Conservation (phyloP, 2,329 filamentous ascomycete species). For the Knoxdaviesia capensis region DNA sequence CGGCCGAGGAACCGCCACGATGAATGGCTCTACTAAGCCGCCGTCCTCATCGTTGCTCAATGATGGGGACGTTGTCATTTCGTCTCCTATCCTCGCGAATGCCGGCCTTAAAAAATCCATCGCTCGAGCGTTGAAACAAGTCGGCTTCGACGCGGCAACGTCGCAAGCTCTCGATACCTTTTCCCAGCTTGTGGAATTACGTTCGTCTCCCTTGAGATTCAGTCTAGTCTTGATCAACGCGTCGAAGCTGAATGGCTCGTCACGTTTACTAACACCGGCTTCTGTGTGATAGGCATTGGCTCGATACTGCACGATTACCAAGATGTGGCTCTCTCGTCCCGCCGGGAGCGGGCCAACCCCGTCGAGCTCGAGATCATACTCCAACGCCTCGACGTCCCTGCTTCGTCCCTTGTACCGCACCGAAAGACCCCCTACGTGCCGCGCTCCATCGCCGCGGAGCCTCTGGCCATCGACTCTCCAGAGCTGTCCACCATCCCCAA, state of each 20-base stretch:
- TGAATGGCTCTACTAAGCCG: too few relatives aligned
- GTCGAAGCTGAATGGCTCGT: too few relatives aligned
- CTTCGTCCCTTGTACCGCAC: constrained; percentile 32
- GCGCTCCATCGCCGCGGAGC: constrained; percentile 17
- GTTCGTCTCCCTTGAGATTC: constrained; percentile 17
- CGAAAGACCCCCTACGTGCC: constrained; percentile 29
- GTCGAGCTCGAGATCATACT: constrained; percentile 36
- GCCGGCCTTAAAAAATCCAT: constrained; percentile 32
- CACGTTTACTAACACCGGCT: constrained; percentile 8
- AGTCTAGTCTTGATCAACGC: background rate
- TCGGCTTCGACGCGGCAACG: constrained; percentile 35
- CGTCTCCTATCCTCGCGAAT: constrained; percentile 8
- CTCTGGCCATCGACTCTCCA: constrained; percentile 3
- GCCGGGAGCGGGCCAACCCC: constrained; percentile 32
- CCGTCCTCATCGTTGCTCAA: too few relatives aligned
- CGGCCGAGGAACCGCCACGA: too few relatives aligned
- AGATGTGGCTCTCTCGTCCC: constrained; percentile 23
- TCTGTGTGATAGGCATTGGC: constrained; percentile 20
- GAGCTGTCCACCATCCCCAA: constrained; percentile 13
- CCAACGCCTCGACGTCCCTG: constrained; percentile 27
- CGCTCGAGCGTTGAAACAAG: constrained; percentile 30
- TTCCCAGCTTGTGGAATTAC: constrained; percentile 32
- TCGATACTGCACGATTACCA: constrained; percentile 28
- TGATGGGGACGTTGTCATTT: background rate
- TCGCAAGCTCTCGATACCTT: constrained; percentile 39